Base-by-base conservation (phyloP, 202 grass and related monocot species). In the Cymbopogon flexuosus region DNA sequence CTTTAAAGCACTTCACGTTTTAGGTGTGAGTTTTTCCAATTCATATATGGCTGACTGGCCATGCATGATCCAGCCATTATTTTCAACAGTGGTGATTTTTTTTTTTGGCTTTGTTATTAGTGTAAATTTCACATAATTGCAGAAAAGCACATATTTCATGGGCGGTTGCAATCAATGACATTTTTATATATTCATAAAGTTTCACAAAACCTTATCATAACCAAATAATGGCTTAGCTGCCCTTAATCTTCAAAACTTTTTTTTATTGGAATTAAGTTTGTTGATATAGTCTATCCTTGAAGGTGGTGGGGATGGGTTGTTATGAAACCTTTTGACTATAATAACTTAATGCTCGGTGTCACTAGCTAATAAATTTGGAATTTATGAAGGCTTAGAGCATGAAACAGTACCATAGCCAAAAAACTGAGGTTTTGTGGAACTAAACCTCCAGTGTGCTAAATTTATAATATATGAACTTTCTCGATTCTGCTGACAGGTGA, bases 401-500 rank as follows among this genome's bases (percentile, higher is more conserved):
- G 77, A 36, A 80, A 46, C 24, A 22, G 24, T 77, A 21, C 16
- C 24, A 10, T 27, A 12, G 51, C 6, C 10, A 13, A 65, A 18
- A 54, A 39, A 19, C 18, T 36, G 41, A 1, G 57, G 2, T 63
- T 51, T 73, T 27, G 47, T 79, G 19, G 21, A 57, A 29, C 19
- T 19, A 56, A 79, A 58, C 12, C 14, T 79, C 46, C 34, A 68
- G 3, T 80, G 58, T 29, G 41, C 36, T 29, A 61, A 77, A 27
- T 76, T 70, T 73, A 73, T 7, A 36, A 29, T 66, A 81, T 79
- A 14, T 67, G 7, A 78, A 14, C 21, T 63, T 82, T 66, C 21
- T 49, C 10, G 6, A 62, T 76, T 82, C 40, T 65, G 29, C 35
- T 82, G 42, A 62, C 80, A 98, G 96, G 84, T 98, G 73, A 83